Conservation (phyloP, 306 rosid genomes). For the Morella rubra region DNA sequence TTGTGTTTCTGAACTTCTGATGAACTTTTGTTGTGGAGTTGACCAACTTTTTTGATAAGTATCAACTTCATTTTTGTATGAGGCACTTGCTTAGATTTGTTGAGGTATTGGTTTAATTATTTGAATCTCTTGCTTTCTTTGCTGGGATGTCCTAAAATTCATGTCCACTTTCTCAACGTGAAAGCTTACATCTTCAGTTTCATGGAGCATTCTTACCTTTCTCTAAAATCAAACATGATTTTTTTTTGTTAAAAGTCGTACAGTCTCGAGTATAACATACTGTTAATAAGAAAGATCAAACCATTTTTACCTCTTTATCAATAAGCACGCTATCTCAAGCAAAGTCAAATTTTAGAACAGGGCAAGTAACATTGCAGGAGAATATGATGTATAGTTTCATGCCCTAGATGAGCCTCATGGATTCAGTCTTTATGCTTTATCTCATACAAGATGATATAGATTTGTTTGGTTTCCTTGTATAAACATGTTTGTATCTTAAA, state of each 20-base stretch:
- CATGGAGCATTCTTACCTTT: not conserved
- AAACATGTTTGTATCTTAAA: not conserved
- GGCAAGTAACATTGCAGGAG: not conserved
- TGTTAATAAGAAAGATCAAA: not conserved
- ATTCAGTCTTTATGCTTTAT: not conserved
- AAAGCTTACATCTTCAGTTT: not conserved
- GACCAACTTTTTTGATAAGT: not conserved
- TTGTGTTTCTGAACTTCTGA: not conserved
- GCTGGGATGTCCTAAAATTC: too few species aligned
- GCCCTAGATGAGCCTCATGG: not conserved
- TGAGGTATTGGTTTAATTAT: not conserved
- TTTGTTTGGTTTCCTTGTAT: not conserved
- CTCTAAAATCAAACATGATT: not conserved
- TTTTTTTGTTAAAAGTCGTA: not conserved
- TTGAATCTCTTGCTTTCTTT: not conserved
- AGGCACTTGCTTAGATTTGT: not conserved
- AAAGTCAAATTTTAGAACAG: not conserved
- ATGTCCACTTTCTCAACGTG: too few species aligned
- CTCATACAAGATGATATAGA: not conserved
- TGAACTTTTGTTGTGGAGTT: not conserved
- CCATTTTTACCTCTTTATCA: not conserved
- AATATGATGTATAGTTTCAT: not conserved
- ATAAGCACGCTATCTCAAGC: not conserved
- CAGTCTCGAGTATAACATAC: not conserved
- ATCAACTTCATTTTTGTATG: not conserved